These are phyloP conservation scores for Fraxinus velutina DNA, from an alignment of 305 asterid species.

Conservation along the genomic window DNA sequence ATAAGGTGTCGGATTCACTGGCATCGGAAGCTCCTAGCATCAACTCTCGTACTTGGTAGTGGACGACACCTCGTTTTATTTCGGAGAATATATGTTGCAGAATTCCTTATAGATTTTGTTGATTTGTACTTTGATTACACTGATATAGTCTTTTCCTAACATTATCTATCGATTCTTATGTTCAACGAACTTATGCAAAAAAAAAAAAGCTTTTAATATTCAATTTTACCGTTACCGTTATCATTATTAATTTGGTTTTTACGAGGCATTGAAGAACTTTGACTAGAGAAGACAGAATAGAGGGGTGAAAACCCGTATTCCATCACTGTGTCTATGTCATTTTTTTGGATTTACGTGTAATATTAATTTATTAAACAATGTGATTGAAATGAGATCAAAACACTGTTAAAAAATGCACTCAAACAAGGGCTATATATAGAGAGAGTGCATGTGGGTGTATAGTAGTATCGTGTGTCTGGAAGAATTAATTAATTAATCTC, in stretches of 20 bases:
- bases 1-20: not conserved
- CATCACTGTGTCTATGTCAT: not conserved
- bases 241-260: not conserved
- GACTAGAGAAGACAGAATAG: not conserved
- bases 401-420: too few species aligned
- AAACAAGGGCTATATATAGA: too few species aligned
- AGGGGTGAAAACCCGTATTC: not conserved
- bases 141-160: not conserved
- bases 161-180: not conserved
- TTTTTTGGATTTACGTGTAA: not conserved
- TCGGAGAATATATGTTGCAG: not conserved
- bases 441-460: not conserved
- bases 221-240: not conserved
- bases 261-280: not conserved
- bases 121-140: not conserved
- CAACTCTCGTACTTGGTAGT: not conserved
- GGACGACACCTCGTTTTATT: not conserved
- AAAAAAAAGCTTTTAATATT: too few species aligned
- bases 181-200: not conserved
- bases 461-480: not conserved
- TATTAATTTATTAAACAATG: too few species aligned
- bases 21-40: not conserved
- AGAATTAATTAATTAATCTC: not conserved
- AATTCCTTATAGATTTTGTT: not conserved
- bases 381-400: too few species aligned